phyloP scores from a whole-genome alignment of 495 filamentous ascomycete genomes.

The Podospora comata region DNA sequence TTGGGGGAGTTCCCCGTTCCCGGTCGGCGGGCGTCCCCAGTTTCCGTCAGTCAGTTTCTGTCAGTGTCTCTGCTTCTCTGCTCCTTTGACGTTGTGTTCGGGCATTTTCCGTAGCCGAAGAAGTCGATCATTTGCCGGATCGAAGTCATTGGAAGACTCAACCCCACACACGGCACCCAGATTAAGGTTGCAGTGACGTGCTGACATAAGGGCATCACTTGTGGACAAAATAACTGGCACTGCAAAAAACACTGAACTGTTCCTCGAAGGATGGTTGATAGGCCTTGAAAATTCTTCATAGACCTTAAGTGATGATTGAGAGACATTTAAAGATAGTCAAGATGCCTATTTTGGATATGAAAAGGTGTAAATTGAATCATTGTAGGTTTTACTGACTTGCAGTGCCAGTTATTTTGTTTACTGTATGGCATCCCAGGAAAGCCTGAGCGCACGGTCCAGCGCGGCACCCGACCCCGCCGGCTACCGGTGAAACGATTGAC shows the following conservation, averaged over 20 bases:
- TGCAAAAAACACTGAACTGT: too few relatives aligned
- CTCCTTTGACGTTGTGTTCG: constrained; percentile 5
- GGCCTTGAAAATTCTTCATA: too few relatives aligned
- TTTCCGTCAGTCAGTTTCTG: not conserved
- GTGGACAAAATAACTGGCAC: too few relatives aligned
- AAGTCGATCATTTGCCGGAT: constrained; percentile 18
- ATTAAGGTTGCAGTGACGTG: constrained; percentile 7
- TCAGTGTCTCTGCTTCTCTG: not conserved
- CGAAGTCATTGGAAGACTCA: not conserved
- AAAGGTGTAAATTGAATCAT: too few relatives aligned
- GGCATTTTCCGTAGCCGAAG: constrained; percentile 11
- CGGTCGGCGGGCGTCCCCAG: not conserved
- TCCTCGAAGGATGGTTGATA: too few relatives aligned
- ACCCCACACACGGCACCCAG: constrained; percentile 6
- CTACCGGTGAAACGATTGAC: constrained; percentile 22
- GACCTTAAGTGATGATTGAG: too few relatives aligned
- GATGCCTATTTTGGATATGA: too few relatives aligned
- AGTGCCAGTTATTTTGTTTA: too few relatives aligned
- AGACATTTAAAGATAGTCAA: too few relatives aligned
- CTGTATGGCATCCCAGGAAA: not conserved
- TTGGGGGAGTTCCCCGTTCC: not conserved
- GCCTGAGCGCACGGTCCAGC: not conserved
- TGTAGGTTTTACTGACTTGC: too few relatives aligned
- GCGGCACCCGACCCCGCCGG: constrained; percentile 18
- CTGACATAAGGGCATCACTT: not conserved